Conservation (phyloP, 768 basidiomycete genomes). For the Amanita phalloides region DNA sequence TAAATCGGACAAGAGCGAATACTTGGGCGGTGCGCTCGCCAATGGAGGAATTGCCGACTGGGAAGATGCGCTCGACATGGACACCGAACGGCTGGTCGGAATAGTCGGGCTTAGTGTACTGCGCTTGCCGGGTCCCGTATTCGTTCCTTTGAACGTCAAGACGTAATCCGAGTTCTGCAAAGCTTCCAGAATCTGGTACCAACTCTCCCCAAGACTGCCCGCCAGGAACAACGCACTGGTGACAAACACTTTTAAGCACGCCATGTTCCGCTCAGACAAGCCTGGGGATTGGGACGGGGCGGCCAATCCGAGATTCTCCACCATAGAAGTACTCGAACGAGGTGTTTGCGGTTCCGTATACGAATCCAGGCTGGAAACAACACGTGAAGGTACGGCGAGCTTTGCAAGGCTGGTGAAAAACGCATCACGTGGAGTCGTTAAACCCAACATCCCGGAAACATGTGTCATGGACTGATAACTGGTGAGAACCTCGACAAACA, state of each 20-base stretch:
- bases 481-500: constrained; percentile 79
- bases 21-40: constrained; percentile 20
- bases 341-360: constrained; percentile 44
- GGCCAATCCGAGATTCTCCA: constrained; percentile 60
- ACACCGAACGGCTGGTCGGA: constrained; percentile 26
- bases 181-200: constrained; percentile 86
- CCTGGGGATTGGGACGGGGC: constrained; percentile 50
- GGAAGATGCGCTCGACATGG: constrained; percentile 16
- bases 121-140: constrained; percentile 19
- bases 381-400: constrained; percentile 81
- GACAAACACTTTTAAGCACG: constrained; percentile 79
- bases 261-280: constrained; percentile 82
- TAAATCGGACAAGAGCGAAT: constrained; percentile 60
- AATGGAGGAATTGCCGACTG: background rate
- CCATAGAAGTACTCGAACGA: constrained; percentile 43
- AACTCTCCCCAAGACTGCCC: constrained; percentile 78
- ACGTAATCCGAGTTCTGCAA: constrained; percentile 95
- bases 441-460: constrained; percentile 80
- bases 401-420: constrained; percentile 88
- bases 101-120: constrained; percentile 21
- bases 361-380: constrained; percentile 74
- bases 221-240: constrained; percentile 72
- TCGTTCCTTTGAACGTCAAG: constrained; percentile 48
- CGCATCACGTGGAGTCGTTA: constrained; percentile 84
- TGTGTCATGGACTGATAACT: constrained; percentile 80